phyloP scores from a whole-genome alignment of 352 stramenopile species.

The Phytopythium helicoides region DNA sequence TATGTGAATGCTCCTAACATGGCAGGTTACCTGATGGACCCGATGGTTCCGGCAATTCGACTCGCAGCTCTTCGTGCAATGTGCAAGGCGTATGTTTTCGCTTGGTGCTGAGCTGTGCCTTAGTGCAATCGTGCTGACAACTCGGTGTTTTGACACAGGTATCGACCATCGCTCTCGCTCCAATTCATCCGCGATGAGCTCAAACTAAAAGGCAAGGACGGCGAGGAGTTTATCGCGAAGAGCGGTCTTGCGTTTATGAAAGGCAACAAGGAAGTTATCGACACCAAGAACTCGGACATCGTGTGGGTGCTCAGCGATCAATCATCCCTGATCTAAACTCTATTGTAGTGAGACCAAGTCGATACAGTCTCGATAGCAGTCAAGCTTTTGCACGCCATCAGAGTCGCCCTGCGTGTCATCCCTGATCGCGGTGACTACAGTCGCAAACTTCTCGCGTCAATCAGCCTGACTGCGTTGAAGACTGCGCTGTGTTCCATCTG shows the following conservation, averaged over 20 bases:
- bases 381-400: too few species aligned
- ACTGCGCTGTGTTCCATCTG: too few species aligned
- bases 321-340: slow-evolving; percentile 80
- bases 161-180: slow-evolving; percentile 69
- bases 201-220: slow-evolving; percentile 67
- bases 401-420: too few species aligned
- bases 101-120: too few species aligned
- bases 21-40: slow-evolving; percentile 89
- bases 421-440: too few species aligned
- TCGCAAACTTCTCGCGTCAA: too few species aligned
- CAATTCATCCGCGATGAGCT: slow-evolving; percentile 75
- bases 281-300: slow-evolving; percentile 83
- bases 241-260: slow-evolving; percentile 68
- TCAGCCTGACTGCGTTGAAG: too few species aligned
- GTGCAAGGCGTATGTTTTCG: slow-evolving; percentile 86
- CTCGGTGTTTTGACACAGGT: slow-evolving; percentile 29
- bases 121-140: slow-evolving; percentile 12
- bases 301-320: slow-evolving; percentile 79
- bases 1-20: slow-evolving; percentile 87
- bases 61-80: slow-evolving; percentile 80
- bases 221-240: slow-evolving; percentile 72
- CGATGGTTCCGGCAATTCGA: slow-evolving; percentile 80
- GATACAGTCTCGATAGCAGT: neutral
- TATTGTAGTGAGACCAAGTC: slow-evolving; percentile 1
- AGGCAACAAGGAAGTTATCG: slow-evolving; percentile 57